Evolutionary conservation across 805 yeast species (phyloP), one percentile per base, ranked within the genome.

Genomic region (Hyphopichia homilentoma): DNA sequence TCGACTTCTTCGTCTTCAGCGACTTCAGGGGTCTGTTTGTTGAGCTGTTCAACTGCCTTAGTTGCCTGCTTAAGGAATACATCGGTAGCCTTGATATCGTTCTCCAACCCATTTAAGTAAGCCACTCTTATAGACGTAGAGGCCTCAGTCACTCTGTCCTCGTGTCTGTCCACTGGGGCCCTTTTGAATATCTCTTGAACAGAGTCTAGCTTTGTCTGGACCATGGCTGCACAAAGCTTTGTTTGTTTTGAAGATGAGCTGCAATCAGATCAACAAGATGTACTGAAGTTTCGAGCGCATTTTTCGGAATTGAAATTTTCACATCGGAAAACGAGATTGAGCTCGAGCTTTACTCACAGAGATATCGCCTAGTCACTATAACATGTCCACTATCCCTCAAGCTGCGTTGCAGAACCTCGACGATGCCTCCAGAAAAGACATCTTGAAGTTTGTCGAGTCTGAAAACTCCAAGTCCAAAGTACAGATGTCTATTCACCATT

Each of bases 381-480:
- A n/a, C n/a, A 62, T 62, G 69, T 61, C 69, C 18, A 45, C 57
- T 7, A 48, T 63, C 26, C 52, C 65, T 16, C 64, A 57, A 31
- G 36, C 56, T 7, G 65, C 61, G 2, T 53, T 65, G 38, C 66
- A 56, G 35, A 52, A 41, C 33, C 61, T 65, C 35, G 94, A 86
- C 52, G 90, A 81, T 21, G 37, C 69, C 18, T 75, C 93, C 28
- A 79, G 82, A 57, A 73, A 77, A 51, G 95, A 87, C 41, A 77
- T 88, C 31, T 68, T 79, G 47, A 69, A 73, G 35, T 88, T 86
- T 65, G 67, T 88, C 30, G 94, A 87, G 53, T 64, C 81, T 9
- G 96, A 89, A 61, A 81, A 83, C 53, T 75, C 93, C 41, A 86
- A 84, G 65, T 80, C 90, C 35, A 86, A 87, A 62, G 85, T 89